Percentiles rank a stretch among this genome's conserved stretches.
These are phyloP conservation scores for Fusarium succisae DNA, from an alignment of 2,329 filamentous ascomycete genomes.

Conservation along the genomic window DNA sequence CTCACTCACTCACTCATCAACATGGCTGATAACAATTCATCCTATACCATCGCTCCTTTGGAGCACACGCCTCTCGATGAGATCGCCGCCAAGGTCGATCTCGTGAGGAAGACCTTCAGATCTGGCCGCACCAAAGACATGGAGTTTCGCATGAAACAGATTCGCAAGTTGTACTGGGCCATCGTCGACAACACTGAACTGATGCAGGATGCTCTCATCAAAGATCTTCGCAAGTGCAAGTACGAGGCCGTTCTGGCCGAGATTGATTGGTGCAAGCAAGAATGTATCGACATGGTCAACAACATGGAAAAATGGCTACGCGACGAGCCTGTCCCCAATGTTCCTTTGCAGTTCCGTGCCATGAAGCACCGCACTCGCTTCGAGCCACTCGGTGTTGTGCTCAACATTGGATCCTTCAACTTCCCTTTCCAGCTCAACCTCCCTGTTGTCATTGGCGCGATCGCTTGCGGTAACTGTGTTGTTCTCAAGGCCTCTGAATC, in stretches of 20 bases:
- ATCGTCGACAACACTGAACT: slow-evolving; percentile 79
- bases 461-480: slow-evolving; percentile 89
- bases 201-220: slow-evolving; percentile 77
- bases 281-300: slow-evolving; percentile 80
- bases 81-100: slow-evolving; percentile 70
- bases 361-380: slow-evolving; percentile 82
- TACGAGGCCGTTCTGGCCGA: slow-evolving; percentile 82
- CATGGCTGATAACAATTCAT: slow-evolving; percentile 52
- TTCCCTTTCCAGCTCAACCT: slow-evolving; percentile 87
- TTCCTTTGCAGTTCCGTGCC: slow-evolving; percentile 72
- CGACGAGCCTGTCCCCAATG: slow-evolving; percentile 79
- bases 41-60: slow-evolving; percentile 58
- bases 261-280: slow-evolving; percentile 80
- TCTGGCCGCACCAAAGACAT: slow-evolving; percentile 84
- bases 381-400: slow-evolving; percentile 83
- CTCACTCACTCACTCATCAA: background rate
- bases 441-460: slow-evolving; percentile 85
- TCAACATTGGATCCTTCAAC: slow-evolving; percentile 95
- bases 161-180: slow-evolving; percentile 95
- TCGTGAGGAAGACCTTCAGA: slow-evolving; percentile 74
- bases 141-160: slow-evolving; percentile 83
- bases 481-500: slow-evolving; percentile 92
- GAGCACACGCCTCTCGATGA: slow-evolving; percentile 71
- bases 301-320: slow-evolving; percentile 84
- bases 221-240: slow-evolving; percentile 80